phyloP scores from a whole-genome alignment of 2,329 filamentous ascomycete genomes.

The Colletotrichum endophyticum region DNA sequence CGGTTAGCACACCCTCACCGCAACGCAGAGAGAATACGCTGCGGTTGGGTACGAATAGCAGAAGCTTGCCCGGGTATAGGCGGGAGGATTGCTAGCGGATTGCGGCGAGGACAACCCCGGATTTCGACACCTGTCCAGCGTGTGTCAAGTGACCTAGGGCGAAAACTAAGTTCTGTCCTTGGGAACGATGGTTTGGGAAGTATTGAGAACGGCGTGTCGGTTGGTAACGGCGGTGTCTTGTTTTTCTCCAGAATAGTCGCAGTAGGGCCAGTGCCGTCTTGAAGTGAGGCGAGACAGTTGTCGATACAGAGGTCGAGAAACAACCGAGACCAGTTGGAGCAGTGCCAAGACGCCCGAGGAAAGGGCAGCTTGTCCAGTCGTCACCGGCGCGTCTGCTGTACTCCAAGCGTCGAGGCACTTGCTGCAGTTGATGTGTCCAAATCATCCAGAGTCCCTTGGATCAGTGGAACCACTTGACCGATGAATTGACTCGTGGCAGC shows the following conservation, averaged over 20 bases:
- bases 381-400: not conserved
- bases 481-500: not conserved
- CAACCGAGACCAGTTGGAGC: not conserved
- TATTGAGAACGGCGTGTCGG: not conserved
- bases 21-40: not conserved
- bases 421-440: not conserved
- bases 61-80: not conserved
- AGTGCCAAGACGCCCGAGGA: not conserved
- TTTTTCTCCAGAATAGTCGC: not conserved
- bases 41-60: not conserved
- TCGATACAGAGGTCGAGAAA: not conserved
- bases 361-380: not conserved
- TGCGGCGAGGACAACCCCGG: not conserved
- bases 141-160: slow-evolving; percentile 12
- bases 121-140: not conserved
- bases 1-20: not conserved
- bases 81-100: not conserved
- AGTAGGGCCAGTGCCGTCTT: not conserved
- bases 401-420: not conserved
- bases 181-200: not conserved
- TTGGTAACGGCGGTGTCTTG: not conserved
- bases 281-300: not conserved
- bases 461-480: not conserved
- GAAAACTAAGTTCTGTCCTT: slow-evolving; percentile 5
- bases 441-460: not conserved